phyloP scores from a whole-genome alignment of 345 rosid genomes.

The Erysimum cheiranthoides region DNA sequence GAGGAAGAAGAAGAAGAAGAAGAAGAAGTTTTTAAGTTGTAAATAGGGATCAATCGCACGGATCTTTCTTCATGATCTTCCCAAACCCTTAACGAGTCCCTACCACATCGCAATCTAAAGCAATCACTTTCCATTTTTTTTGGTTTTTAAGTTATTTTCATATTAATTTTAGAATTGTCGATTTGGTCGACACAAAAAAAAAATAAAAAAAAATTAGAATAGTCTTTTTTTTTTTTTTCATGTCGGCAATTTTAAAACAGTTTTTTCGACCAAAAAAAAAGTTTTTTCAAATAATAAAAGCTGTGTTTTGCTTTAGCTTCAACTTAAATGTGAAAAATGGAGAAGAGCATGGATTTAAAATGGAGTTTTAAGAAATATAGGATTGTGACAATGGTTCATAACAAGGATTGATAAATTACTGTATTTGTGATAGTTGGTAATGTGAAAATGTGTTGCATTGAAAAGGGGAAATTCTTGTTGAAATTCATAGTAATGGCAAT shows the following conservation, averaged over 20 bases:
- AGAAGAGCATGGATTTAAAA: background rate
- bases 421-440: background rate
- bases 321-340: background rate
- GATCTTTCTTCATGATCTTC: conserved; percentile 25
- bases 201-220: background rate
- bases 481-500: background rate
- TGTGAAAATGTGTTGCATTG: background rate
- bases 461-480: background rate
- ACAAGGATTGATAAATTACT: background rate
- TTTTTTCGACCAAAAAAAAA: background rate
- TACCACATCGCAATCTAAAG: conserved; percentile 17
- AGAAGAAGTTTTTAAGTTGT: conserved; percentile 3
- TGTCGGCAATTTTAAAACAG: conserved; percentile 2
- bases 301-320: background rate
- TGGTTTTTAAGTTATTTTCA: background rate
- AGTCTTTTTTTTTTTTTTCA: background rate
- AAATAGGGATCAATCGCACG: conserved; percentile 16
- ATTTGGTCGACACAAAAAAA: no score
- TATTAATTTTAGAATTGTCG: background rate
- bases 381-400: background rate
- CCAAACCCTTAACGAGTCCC: conserved; percentile 18
- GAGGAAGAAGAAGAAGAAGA: background rate
- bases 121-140: background rate
- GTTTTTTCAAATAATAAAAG: background rate
- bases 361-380: background rate